These are phyloP conservation scores for Chenopodium album DNA, from an alignment of 148 eudicot genomes.

Conservation along the genomic window DNA sequence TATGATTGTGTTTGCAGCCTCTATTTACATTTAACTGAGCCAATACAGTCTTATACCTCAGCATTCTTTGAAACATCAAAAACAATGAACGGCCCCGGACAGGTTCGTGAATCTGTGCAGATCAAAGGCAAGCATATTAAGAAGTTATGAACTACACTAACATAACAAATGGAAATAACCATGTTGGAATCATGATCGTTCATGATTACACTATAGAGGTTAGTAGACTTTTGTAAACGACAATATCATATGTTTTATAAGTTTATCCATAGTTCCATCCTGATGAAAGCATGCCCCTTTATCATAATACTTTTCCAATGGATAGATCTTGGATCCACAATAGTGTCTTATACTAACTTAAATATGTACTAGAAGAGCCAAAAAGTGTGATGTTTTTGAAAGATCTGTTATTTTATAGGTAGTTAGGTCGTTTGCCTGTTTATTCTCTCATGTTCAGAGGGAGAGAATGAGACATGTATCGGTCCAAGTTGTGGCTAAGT, in stretches of 20 bases:
- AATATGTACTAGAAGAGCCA: background rate
- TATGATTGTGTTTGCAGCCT: background rate
- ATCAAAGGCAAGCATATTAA: slow-evolving; percentile 11
- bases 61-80: slow-evolving; percentile 62
- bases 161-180: background rate
- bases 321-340: background rate
- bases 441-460: too few relatives aligned
- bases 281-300: background rate
- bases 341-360: background rate
- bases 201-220: background rate
- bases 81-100: slow-evolving; percentile 81
- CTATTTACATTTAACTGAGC: background rate
- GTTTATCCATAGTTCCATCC: background rate
- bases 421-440: too few relatives aligned
- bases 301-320: background rate
- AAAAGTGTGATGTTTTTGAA: too few relatives aligned
- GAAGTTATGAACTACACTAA: background rate
- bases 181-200: background rate
- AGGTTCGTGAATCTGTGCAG: slow-evolving; percentile 61
- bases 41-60: slow-evolving; percentile 51
- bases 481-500: too few relatives aligned
- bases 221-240: background rate
- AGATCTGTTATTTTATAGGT: too few relatives aligned
- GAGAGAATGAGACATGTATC: too few relatives aligned
- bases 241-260: background rate